phyloP scores from a whole-genome alignment of 2,329 filamentous ascomycete genomes.

The Aspergillus uvarum region DNA sequence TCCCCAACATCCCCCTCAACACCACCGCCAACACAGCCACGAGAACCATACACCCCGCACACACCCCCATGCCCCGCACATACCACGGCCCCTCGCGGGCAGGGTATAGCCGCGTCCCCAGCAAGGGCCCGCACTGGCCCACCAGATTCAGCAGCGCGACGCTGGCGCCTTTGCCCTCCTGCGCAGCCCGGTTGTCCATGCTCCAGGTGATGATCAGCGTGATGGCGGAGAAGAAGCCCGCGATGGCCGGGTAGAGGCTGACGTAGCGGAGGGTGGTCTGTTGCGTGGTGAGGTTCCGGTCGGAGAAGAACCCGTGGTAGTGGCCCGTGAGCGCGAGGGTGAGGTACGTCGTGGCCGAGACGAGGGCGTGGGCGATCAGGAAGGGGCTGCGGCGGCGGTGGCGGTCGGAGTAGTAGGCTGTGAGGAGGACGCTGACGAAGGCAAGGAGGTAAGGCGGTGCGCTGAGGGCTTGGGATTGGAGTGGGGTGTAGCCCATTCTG shows the following conservation, averaged over 20 bases:
- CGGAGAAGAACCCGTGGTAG: constrained; percentile 41
- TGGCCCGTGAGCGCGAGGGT: constrained; percentile 56
- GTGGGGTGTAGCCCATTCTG: constrained; percentile 67
- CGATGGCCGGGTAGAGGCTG: constrained; percentile 73
- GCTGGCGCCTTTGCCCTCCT: constrained; percentile 69
- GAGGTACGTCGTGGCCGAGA: constrained; percentile 66
- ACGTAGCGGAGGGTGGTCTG: constrained; percentile 60
- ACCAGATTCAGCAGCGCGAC: constrained; percentile 80
- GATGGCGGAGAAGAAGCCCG: constrained; percentile 81
- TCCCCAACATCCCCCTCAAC: constrained; percentile 55
- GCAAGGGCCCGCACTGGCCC: constrained; percentile 73
- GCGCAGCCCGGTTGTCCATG: constrained; percentile 76
- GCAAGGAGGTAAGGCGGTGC: constrained; percentile 79
- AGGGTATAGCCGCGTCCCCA: constrained; percentile 68
- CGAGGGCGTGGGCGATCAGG: constrained; percentile 66
- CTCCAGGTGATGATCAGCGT: constrained; percentile 85
- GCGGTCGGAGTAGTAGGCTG: constrained; percentile 71
- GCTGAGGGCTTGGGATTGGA: constrained; percentile 72
- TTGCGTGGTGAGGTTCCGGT: constrained; percentile 10
- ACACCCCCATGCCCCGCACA: constrained; percentile 61
- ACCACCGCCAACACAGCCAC: constrained; percentile 58
- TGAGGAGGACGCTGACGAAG: constrained; percentile 69
- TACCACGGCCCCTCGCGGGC: constrained; percentile 60
- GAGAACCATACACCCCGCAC: constrained; percentile 61
- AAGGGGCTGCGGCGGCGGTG: constrained; percentile 62